Conservation (phyloP, 352 stramenopile species). For the Phytophthora tentaculata region DNA sequence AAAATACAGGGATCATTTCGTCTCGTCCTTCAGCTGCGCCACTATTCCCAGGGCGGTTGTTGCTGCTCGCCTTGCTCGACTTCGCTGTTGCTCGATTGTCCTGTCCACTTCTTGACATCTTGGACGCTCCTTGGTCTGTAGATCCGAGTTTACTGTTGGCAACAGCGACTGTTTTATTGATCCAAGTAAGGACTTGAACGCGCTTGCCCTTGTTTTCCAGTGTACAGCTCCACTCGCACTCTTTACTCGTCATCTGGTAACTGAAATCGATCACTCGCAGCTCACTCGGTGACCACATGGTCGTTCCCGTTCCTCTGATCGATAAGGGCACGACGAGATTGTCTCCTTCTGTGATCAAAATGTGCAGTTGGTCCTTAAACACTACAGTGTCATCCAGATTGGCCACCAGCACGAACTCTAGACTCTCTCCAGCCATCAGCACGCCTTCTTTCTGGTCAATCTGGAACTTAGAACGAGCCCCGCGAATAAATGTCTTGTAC, state of each 20-base stretch:
- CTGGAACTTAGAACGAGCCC: constrained; percentile 90
- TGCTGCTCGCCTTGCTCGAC: constrained; percentile 20
- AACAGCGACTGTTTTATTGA: constrained; percentile 67
- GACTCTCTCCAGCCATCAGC: constrained; percentile 77
- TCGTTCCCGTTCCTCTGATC: constrained; percentile 94
- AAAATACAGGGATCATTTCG: constrained; percentile 80
- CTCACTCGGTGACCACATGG: constrained; percentile 92
- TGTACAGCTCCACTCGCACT: constrained; percentile 93
- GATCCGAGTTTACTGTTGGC: constrained; percentile 31
- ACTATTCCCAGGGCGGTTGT: constrained; percentile 27
- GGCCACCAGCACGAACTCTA: constrained; percentile 82
- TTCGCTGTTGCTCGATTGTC: constrained; percentile 20
- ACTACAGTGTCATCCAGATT: constrained; percentile 94
- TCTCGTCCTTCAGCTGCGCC: constrained; percentile 21
- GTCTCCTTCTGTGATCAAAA: constrained; percentile 92
- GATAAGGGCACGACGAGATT: constrained; percentile 89
- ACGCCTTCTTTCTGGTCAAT: constrained; percentile 91
- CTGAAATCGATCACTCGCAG: constrained; percentile 92
- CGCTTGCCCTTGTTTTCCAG: constrained; percentile 96
- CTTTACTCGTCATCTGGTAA: constrained; percentile 89
- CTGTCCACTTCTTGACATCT: constrained; percentile 14
- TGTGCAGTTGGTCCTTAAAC: constrained; percentile 94
- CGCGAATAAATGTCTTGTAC: constrained; percentile 95
- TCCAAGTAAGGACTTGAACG: constrained; percentile 91
- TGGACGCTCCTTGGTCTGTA: constrained; percentile 20